A percentile compares a stretch with the other conserved stretches of the same genome.
phyloP scores from a whole-genome alignment of 305 asterid species.

The Nicotiana rustica region DNA sequence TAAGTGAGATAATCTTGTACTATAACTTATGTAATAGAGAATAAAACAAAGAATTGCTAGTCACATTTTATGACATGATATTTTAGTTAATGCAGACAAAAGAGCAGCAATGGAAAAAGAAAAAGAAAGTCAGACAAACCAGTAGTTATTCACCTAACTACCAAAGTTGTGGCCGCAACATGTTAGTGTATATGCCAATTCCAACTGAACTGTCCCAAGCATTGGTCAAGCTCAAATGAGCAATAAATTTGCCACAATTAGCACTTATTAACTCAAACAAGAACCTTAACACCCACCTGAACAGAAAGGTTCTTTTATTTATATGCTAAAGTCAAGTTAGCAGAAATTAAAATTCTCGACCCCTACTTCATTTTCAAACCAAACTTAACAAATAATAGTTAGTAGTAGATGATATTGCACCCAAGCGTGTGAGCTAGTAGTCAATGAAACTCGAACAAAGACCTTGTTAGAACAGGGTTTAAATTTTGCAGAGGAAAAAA shows the following conservation, averaged over 20 bases:
- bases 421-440: neutral
- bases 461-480: neutral
- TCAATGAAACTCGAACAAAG: neutral
- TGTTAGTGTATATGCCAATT: neutral
- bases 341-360: neutral
- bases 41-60: neutral
- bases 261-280: constrained; percentile 7
- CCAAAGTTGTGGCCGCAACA: neutral
- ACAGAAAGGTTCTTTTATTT: neutral
- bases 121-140: neutral
- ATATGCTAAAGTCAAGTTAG: neutral
- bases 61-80: neutral
- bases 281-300: neutral
- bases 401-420: neutral
- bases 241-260: neutral
- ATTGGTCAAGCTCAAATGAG: neutral
- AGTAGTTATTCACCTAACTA: neutral
- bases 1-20: neutral
- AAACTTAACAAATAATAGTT: neutral
- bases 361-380: neutral
- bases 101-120: too few relatives aligned
- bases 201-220: neutral
- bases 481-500: neutral
- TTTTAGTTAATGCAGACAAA: neutral
- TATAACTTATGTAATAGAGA: neutral